These are phyloP conservation scores for Aureobasidium sp. DNA, from an alignment of 2,329 filamentous ascomycete genomes.

Conservation along the genomic window DNA sequence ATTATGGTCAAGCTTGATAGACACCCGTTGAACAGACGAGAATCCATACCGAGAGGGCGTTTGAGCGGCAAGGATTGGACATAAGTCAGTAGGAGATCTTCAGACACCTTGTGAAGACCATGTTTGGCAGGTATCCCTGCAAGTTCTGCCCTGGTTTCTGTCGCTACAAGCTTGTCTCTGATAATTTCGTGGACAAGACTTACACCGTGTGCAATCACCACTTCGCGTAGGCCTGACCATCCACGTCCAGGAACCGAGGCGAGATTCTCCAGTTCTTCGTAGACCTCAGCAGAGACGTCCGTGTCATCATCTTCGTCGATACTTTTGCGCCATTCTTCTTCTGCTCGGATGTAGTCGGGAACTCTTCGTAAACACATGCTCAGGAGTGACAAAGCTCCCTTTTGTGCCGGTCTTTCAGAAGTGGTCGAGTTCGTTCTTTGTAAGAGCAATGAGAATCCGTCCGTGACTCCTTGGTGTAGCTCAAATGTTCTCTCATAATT, in stretches of 20 bases:
- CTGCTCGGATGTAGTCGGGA: constrained; percentile 34
- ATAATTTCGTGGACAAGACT: constrained; percentile 32
- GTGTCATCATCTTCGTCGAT: constrained; percentile 28
- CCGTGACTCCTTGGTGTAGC: constrained; percentile 15
- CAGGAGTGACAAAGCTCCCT: constrained; percentile 33
- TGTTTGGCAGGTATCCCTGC: not conserved
- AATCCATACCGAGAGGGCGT: not conserved
- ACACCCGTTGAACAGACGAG: constrained; percentile 9
- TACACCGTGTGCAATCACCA: constrained; percentile 36
- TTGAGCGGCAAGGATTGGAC: constrained; percentile 8
- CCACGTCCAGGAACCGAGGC: constrained; percentile 28
- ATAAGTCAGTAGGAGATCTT: not conserved
- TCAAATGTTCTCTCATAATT: constrained; percentile 14
- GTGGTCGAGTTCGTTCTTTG: constrained; percentile 23
- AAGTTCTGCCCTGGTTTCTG: constrained; percentile 2
- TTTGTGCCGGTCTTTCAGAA: constrained; percentile 17
- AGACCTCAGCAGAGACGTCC: constrained; percentile 33
- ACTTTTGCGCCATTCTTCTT: constrained; percentile 31
- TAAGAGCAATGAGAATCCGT: constrained; percentile 17
- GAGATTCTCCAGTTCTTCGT: constrained; percentile 34
- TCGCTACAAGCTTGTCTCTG: constrained; percentile 25
- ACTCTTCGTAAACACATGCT: constrained; percentile 34
- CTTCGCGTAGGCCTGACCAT: constrained; percentile 34
- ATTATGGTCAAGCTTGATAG: not conserved
- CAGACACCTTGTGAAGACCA: not conserved